Conservation (phyloP, 257 asterid species). For the Anisodus acutangulus region DNA sequence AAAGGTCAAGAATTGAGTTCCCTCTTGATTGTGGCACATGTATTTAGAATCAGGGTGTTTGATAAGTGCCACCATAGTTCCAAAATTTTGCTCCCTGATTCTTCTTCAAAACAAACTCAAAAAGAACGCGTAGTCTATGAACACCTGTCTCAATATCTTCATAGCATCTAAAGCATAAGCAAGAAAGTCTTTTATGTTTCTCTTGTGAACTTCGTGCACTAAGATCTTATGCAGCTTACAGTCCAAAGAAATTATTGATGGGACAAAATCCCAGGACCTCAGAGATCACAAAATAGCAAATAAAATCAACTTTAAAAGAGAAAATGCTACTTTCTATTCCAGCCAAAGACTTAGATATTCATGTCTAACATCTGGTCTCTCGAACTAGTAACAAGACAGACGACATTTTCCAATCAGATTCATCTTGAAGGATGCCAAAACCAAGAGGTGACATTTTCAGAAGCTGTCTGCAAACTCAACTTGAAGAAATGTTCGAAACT, state of each 20-base stretch:
- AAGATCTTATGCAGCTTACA: slow-evolving; percentile 21
- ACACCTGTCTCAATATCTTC: not conserved
- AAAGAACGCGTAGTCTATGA: not conserved
- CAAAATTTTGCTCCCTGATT: not conserved
- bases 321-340: slow-evolving; percentile 24
- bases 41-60: not conserved
- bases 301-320: not conserved
- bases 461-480: slow-evolving; percentile 27
- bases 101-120: slow-evolving; percentile 14
- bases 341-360: slow-evolving; percentile 8
- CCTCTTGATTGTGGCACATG: slow-evolving; percentile 9
- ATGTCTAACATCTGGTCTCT: slow-evolving; percentile 21
- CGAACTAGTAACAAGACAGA: slow-evolving; percentile 13
- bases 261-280: slow-evolving; percentile 8
- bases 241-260: not conserved
- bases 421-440: slow-evolving; percentile 7
- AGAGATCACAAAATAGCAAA: slow-evolving; percentile 20
- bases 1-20: not conserved
- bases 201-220: slow-evolving; percentile 17
- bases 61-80: slow-evolving; percentile 6
- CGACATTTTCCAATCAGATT: slow-evolving; percentile 7
- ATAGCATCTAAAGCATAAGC: slow-evolving; percentile 14
- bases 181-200: slow-evolving; percentile 16
- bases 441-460: slow-evolving; percentile 22
- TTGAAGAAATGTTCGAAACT: not conserved